Evolutionary conservation across 2,329 filamentous ascomycete species (phyloP).

Genomic region (Cytospora piceicola): DNA sequence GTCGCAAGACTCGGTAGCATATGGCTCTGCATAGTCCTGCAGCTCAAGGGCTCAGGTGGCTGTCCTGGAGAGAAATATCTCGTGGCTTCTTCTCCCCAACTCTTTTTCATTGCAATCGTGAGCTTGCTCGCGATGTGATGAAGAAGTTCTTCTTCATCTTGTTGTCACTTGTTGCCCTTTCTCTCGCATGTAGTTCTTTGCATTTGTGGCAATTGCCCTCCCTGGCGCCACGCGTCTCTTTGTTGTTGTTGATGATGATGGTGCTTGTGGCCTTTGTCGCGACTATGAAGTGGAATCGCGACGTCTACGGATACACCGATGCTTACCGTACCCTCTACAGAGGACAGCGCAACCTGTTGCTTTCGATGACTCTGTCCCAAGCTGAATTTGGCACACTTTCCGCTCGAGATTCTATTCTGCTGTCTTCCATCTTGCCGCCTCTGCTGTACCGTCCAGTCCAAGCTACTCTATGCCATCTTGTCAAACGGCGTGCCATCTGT

Average conservation of each 20-base stretch:
- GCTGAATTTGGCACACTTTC: too few species aligned
- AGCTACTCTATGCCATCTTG: neutral
- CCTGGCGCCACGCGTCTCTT: neutral
- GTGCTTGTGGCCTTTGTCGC: neutral
- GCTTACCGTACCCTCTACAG: neutral
- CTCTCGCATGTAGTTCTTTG: neutral
- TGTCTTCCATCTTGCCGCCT: neutral
- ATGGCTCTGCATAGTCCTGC: conserved; percentile 2
- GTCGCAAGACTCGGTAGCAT: neutral
- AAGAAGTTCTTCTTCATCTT: neutral
- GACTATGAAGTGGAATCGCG: neutral
- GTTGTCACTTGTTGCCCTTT: neutral
- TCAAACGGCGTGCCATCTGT: too few species aligned
- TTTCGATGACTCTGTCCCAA: neutral
- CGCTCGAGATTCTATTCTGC: neutral
- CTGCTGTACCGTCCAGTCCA: neutral
- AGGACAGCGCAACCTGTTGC: neutral
- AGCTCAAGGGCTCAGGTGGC: conserved; percentile 2
- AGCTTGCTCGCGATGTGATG: conserved; percentile 7
- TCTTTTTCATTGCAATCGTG: conserved; percentile 8
- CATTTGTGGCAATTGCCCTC: too few species aligned
- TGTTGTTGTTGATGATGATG: neutral
- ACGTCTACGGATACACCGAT: neutral
- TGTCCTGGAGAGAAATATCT: neutral
- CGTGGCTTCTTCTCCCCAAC: neutral